A percentile compares a stretch with the other conserved stretches of the same genome.
phyloP scores from a whole-genome alignment of 768 basidiomycete genomes.

The Termitomyces sp. region DNA sequence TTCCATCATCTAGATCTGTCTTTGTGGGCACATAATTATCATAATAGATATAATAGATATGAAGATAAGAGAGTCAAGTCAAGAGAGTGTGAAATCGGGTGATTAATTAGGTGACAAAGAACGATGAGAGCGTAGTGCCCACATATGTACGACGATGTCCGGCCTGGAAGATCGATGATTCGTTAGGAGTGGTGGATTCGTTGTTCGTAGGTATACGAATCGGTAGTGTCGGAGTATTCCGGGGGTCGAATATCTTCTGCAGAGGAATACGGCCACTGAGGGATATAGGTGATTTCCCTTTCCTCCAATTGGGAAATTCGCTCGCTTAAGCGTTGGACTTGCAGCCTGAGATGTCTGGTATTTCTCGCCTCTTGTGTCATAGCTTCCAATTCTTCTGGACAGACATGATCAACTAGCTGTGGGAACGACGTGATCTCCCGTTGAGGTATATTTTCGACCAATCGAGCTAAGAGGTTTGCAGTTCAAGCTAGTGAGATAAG shows the following conservation, averaged over 20 bases:
- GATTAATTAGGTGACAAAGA: neutral
- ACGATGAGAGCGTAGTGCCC: neutral
- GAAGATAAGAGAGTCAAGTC: neutral
- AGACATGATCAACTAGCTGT: neutral
- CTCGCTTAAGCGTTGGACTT: conserved; percentile 3
- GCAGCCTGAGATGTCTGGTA: neutral
- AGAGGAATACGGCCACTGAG: neutral
- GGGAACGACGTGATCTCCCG: neutral
- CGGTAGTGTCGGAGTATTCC: neutral
- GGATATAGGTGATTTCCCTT: neutral
- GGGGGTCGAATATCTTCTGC: neutral
- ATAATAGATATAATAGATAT: neutral
- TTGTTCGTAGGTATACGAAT: conserved; percentile 5
- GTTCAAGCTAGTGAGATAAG: neutral
- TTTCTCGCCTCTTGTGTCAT: neutral
- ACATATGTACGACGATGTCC: neutral
- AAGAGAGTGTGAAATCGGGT: neutral
- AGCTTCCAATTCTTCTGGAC: neutral
- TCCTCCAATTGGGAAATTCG: conserved; percentile 8
- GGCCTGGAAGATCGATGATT: neutral
- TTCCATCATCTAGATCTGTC: neutral
- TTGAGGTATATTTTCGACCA: too few relatives aligned
- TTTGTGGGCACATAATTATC: neutral
- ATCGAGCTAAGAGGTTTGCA: neutral
- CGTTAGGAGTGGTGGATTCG: neutral